Evolutionary conservation across 768 basidiomycete genomes (phyloP).

Genomic region (Rhodotorula paludigena): DNA sequence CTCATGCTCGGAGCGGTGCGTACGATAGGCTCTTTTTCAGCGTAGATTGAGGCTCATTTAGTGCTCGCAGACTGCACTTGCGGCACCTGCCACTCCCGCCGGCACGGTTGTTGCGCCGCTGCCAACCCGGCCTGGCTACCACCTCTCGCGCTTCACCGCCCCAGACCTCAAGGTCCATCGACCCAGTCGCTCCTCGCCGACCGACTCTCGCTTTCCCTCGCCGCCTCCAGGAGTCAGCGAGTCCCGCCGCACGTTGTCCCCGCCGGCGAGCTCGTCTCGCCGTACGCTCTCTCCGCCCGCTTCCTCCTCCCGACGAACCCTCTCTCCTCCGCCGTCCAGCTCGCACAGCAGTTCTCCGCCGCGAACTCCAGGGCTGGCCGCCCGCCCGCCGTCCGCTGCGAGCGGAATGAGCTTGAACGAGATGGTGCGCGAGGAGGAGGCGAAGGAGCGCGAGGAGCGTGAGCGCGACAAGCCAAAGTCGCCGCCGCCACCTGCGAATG

Average conservation of each 20-base stretch:
- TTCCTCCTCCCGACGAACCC: background rate
- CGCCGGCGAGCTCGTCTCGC: background rate
- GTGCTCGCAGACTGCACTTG: slow-evolving; percentile 18
- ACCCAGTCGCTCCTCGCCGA: background rate
- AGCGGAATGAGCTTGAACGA: slow-evolving; percentile 28
- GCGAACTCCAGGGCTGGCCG: background rate
- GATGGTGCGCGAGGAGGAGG: slow-evolving; percentile 30
- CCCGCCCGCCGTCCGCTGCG: background rate
- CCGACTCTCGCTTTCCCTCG: background rate
- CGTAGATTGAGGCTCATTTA: background rate
- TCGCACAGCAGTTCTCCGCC: background rate
- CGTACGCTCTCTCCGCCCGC: background rate
- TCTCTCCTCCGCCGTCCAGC: background rate
- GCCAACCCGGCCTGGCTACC: slow-evolving; percentile 17
- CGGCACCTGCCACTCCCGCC: slow-evolving; percentile 9
- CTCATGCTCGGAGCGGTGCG: slow-evolving; percentile 17
- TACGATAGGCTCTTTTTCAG: background rate
- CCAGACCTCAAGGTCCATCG: background rate
- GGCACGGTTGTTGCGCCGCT: slow-evolving; percentile 13
- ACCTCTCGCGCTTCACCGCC: slow-evolving; percentile 17
- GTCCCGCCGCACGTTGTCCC: too few relatives aligned
- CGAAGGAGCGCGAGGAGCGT: background rate
- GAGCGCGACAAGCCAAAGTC: background rate
- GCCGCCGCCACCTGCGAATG: background rate
- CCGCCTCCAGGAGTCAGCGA: background rate